These are phyloP conservation scores for Komagataella populi DNA, from an alignment of 805 yeast genomes.

Conservation along the genomic window DNA sequence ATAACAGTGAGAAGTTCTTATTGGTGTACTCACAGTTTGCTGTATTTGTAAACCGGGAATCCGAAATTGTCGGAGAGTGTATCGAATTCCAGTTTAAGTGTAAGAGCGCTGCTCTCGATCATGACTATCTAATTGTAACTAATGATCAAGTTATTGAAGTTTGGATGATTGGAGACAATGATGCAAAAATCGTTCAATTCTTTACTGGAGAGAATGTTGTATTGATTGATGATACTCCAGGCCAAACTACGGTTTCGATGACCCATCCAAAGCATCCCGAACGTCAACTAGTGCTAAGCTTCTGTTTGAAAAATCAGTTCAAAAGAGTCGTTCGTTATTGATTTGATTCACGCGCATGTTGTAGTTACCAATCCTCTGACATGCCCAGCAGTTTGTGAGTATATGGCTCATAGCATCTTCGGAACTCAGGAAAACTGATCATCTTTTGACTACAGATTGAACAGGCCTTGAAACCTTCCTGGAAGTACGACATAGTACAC, in stretches of 20 bases:
- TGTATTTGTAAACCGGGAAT: constrained; percentile 40
- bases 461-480: not conserved
- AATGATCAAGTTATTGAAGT: constrained; percentile 62
- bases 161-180: constrained; percentile 38
- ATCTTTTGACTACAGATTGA: not conserved
- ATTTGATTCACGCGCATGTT: not conserved
- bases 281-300: constrained; percentile 42
- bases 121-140: constrained; percentile 36
- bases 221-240: constrained; percentile 19
- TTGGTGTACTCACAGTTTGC: constrained; percentile 64
- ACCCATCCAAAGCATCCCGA: constrained; percentile 56
- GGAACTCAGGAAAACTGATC: not conserved
- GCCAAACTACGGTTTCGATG: constrained; percentile 27
- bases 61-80: constrained; percentile 21
- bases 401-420: not conserved
- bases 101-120: constrained; percentile 24
- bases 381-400: not conserved
- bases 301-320: constrained; percentile 9
- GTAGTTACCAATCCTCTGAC: not conserved
- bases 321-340: not conserved
- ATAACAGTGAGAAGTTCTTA: constrained; percentile 29
- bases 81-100: constrained; percentile 30
- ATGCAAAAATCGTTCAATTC: constrained; percentile 45
- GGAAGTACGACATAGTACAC: not conserved
- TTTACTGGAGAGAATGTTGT: constrained; percentile 56